phyloP scores from a whole-genome alignment of 2,329 filamentous ascomycete species.

The Diaporthe ilicicola region DNA sequence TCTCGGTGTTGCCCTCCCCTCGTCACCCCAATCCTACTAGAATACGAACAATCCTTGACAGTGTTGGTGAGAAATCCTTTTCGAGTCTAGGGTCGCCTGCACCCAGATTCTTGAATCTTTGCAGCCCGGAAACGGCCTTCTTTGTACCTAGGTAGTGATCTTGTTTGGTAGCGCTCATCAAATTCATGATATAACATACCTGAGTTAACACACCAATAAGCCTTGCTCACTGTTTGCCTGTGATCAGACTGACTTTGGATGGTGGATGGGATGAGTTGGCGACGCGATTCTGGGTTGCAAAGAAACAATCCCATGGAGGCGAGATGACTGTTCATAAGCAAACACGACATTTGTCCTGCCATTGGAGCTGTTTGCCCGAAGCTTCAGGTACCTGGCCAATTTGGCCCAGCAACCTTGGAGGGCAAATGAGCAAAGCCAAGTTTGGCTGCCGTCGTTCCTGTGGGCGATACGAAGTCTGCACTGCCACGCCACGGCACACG shows the following conservation, averaged over 20 bases:
- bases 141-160: slow-evolving; percentile 7
- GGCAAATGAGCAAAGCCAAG: slow-evolving; percentile 15
- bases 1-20: not conserved
- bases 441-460: slow-evolving; percentile 9
- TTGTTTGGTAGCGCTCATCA: not conserved
- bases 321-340: not conserved
- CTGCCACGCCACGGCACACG: slow-evolving; percentile 6
- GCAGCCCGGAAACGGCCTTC: not conserved
- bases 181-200: not conserved
- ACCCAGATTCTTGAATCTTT: slow-evolving; percentile 2
- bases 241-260: not conserved
- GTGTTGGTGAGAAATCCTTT: not conserved
- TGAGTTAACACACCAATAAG: not conserved
- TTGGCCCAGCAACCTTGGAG: slow-evolving; percentile 7
- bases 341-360: not conserved
- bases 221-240: not conserved
- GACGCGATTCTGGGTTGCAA: not conserved
- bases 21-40: not conserved
- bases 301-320: not conserved
- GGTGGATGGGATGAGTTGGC: not conserved
- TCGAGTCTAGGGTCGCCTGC: not conserved
- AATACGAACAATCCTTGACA: slow-evolving; percentile 17
- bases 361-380: not conserved
- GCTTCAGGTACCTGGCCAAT: not conserved
- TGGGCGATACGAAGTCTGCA: slow-evolving; percentile 23